Conservation (phyloP, 73 alveolate genomes). For the Tetrahymena thermophila region DNA sequence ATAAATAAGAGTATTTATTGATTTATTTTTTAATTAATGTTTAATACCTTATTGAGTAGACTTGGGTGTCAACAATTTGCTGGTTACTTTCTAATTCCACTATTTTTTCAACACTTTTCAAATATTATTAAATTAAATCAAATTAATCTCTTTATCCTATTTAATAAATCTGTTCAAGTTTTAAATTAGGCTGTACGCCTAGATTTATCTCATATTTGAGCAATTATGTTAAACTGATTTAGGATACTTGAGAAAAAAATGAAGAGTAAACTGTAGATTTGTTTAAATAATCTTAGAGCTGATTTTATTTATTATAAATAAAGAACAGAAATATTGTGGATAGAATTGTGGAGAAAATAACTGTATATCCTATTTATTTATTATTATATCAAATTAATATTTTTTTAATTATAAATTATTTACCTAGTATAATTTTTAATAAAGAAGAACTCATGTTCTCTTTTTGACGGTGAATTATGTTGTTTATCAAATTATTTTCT, state of each 20-base stretch:
- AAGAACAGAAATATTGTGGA: not conserved
- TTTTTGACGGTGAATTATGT: not conserved
- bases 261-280: not conserved
- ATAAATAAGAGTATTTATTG: too few species aligned
- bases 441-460: not conserved
- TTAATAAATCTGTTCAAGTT: not conserved
- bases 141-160: too few species aligned
- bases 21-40: too few species aligned
- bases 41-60: not conserved
- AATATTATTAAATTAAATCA: too few species aligned
- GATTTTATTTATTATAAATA: too few species aligned
- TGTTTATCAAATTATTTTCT: not conserved
- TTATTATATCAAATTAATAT: too few species aligned
- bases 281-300: not conserved
- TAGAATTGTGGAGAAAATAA: not conserved
- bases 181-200: not conserved
- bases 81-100: not conserved
- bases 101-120: not conserved
- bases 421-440: not conserved
- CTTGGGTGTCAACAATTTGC: not conserved
- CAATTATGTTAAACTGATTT: not conserved
- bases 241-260: not conserved
- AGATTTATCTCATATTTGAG: not conserved
- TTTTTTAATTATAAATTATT: too few species aligned
- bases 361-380: not conserved